Base-by-base conservation (phyloP, 768 basidiomycete species). In the Leccinum fibrillosum region DNA sequence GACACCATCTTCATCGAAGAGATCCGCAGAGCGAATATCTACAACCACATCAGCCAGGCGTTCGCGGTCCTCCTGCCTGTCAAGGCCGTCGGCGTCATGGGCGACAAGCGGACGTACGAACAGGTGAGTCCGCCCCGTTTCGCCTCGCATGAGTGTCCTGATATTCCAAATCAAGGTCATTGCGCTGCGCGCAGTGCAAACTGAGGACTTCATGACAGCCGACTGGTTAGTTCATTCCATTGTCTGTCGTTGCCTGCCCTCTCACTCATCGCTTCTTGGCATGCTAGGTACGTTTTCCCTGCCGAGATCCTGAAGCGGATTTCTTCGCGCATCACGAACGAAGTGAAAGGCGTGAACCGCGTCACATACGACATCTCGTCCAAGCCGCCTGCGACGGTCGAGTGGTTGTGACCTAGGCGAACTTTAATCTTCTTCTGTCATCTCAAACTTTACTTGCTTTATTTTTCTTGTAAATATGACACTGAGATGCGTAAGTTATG, bases 171-270 rank as follows among this genome's bases (percentile, higher is more conserved):
- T 32, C 28, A 64, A 90, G 86, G 95, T 99, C 51, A 92, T 98
- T 57, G 92, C 93, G 1, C 79, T 99, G 54, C 85, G 97, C 52
- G 97, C 97, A 3, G 96, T 98, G 9, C 89, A 92, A 70, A 88
- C 94, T n/a, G 96, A 98, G 71, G 97, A 99, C 73, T 99, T 99
- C 71, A 99, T 99, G 97, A 99, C 97, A 13, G 97, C 97, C 35
- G 96, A 98, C 72, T 98, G 96, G 96, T 94, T 69, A 45, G 83
- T 67, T 51, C 11, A 2, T 28, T 51, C 8, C 28, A 12, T 39
- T 25, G 10, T 37, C 32, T 39, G 19, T 53, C 28, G 5, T 10
- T 39, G 6, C 28, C 25, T 19, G 13, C 9, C 6, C 2, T 19
- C 55, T n/a, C 63, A 19, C 12, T 74, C 72, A 54, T 45, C 11